Conservation (phyloP, 208 protist species). For the Leishmania aethiopica region DNA sequence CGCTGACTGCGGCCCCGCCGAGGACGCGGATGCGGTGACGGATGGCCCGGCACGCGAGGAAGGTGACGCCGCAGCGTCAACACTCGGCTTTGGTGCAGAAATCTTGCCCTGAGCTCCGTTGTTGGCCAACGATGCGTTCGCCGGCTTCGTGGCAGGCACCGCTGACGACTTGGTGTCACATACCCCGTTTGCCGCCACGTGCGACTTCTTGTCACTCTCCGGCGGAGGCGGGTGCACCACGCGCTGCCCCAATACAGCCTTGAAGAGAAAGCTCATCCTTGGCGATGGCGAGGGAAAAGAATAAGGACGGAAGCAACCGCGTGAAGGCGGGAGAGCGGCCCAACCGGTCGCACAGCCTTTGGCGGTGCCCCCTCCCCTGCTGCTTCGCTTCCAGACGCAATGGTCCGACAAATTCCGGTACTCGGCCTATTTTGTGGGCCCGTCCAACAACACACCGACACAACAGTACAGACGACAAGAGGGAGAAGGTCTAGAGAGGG, state of each 20-base stretch:
- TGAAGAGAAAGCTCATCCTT: constrained; percentile 81
- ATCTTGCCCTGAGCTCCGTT: not conserved
- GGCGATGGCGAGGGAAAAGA: not conserved
- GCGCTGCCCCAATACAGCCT: constrained; percentile 64
- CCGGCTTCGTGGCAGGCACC: not conserved
- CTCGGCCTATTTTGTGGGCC: not conserved
- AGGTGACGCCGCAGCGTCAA: not conserved
- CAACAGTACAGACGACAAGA: not conserved
- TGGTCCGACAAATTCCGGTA: not conserved
- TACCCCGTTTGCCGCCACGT: not conserved
- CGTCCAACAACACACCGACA: not conserved
- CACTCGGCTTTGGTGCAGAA: not conserved
- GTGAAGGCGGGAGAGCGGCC: not conserved
- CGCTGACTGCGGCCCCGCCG: not conserved
- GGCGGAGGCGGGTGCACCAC: constrained; percentile 69
- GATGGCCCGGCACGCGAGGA: not conserved
- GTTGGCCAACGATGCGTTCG: not conserved
- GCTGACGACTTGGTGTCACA: not conserved
- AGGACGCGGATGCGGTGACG: not conserved
- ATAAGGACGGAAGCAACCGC: not conserved
- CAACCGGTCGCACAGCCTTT: not conserved
- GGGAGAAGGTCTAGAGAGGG: not conserved
- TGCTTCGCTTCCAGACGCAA: not conserved
- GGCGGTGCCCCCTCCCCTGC: not conserved
- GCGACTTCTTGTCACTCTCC: not conserved